A percentile compares a stretch with the other conserved stretches of the same genome.
Evolutionary conservation across 1,139 yeast genomes (phyloP).

Genomic region (Nakaseomyces sp.): DNA sequence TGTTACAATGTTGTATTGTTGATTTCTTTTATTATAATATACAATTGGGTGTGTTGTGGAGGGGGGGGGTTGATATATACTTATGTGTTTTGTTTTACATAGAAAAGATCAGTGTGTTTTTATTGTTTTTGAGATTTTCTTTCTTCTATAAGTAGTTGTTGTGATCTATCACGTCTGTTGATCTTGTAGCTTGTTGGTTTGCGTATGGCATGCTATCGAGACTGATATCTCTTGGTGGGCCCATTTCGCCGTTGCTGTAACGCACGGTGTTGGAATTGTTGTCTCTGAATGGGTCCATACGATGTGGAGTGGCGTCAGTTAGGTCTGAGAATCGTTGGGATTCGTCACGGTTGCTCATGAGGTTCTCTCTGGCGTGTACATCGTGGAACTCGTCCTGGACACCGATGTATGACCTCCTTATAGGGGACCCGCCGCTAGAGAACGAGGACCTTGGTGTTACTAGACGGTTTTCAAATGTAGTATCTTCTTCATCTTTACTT

Average conservation of each 20-base stretch:
- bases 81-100: no score
- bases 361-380: slow-evolving; percentile 20
- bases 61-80: no score
- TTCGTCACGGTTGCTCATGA: slow-evolving; percentile 17
- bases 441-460: slow-evolving; percentile 5
- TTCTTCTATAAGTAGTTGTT: background rate
- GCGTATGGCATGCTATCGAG: slow-evolving; percentile 11
- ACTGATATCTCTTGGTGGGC: slow-evolving; percentile 13
- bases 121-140: no score
- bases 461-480: background rate
- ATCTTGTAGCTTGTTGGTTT: slow-evolving; percentile 3
- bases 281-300: slow-evolving; percentile 6
- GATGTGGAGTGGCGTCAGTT: slow-evolving; percentile 12
- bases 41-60: no score
- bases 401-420: slow-evolving; percentile 12
- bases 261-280: slow-evolving; percentile 4
- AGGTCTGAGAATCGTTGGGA: slow-evolving; percentile 14
- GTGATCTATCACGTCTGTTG: slow-evolving; percentile 4
- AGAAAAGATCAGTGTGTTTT: no score
- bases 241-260: slow-evolving; percentile 1
- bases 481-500: slow-evolving; percentile 2
- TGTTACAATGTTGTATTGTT: no score
- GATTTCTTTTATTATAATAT: no score
- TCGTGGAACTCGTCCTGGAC: slow-evolving; percentile 13
- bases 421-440: slow-evolving; percentile 6